These are phyloP conservation scores for Phytomonas sp. DNA, from an alignment of 208 protist genomes.

Conservation along the genomic window DNA sequence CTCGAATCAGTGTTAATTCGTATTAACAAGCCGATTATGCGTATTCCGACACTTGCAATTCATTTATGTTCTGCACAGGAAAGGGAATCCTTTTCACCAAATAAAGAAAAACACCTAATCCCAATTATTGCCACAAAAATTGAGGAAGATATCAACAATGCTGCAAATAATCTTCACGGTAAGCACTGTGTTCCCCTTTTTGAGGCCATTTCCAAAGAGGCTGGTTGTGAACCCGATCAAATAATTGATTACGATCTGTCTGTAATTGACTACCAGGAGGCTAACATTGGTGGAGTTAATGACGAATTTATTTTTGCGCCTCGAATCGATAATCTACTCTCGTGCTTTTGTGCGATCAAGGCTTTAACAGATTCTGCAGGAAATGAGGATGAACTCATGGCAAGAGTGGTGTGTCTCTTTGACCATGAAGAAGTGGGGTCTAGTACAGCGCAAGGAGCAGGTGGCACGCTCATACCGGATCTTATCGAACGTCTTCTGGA, in stretches of 20 bases:
- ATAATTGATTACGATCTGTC: slow-evolving; percentile 96
- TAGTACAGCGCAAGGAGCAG: slow-evolving; percentile 66
- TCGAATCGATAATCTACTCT: slow-evolving; percentile 94
- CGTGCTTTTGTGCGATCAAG: slow-evolving; percentile 90
- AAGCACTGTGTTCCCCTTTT: slow-evolving; percentile 76
- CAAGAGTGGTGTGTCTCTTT: slow-evolving; percentile 83
- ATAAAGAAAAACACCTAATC: slow-evolving; percentile 93
- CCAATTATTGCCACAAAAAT: slow-evolving; percentile 83
- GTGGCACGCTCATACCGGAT: slow-evolving; percentile 59
- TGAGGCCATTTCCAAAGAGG: slow-evolving; percentile 47
- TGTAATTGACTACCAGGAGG: slow-evolving; percentile 90
- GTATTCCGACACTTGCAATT: slow-evolving; percentile 95
- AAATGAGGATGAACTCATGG: slow-evolving; percentile 63
- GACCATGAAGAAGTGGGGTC: slow-evolving; percentile 90
- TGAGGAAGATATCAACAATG: slow-evolving; percentile 8
- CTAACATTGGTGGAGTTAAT: slow-evolving; percentile 82
- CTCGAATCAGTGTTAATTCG: slow-evolving; percentile 56
- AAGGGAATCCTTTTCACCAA: slow-evolving; percentile 87
- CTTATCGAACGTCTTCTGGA: slow-evolving; percentile 61
- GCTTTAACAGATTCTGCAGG: slow-evolving; percentile 41
- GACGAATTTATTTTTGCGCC: slow-evolving; percentile 95
- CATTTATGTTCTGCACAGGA: slow-evolving; percentile 84
- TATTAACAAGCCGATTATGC: slow-evolving; percentile 89
- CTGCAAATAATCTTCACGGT: slow-evolving; percentile 8
- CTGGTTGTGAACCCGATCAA: slow-evolving; percentile 49